phyloP scores from a whole-genome alignment of 495 filamentous ascomycete species.

The Hypoxylon crocopeplum region DNA sequence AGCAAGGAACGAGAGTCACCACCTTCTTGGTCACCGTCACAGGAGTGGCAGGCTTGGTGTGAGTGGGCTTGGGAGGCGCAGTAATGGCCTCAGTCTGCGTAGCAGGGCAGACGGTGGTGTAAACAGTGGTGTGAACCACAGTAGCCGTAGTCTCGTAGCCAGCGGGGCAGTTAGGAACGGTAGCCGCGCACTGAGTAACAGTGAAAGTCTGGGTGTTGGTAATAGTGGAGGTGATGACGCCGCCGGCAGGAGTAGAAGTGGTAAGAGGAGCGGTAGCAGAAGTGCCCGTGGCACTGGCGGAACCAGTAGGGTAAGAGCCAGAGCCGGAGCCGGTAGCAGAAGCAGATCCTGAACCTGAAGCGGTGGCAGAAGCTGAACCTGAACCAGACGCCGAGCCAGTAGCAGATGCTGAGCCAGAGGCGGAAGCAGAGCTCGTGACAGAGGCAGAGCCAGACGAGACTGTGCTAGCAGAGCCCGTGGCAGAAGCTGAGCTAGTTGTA shows the following conservation, averaged over 20 bases:
- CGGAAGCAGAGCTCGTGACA: neutral
- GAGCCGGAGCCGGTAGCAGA: constrained; percentile 3
- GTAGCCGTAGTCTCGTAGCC: constrained; percentile 42
- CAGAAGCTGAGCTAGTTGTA: neutral
- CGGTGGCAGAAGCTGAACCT: no score
- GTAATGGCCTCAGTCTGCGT: constrained; percentile 35
- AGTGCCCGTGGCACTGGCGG: neutral
- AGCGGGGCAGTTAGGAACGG: constrained; percentile 45
- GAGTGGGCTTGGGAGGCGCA: constrained; percentile 33
- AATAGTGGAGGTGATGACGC: constrained; percentile 35
- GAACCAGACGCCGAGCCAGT: neutral
- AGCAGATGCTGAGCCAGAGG: constrained; percentile 1
- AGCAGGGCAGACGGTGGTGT: constrained; percentile 44
- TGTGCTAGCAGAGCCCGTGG: constrained; percentile 1
- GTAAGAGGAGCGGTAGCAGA: constrained; percentile 3
- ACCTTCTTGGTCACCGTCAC: constrained; percentile 40
- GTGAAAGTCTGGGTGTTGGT: constrained; percentile 40
- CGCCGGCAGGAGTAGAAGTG: constrained; percentile 16
- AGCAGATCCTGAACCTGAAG: constrained; percentile 2
- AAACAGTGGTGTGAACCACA: constrained; percentile 35
- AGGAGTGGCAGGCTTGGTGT: constrained; percentile 27
- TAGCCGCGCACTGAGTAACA: constrained; percentile 41
- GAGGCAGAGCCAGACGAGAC: constrained; percentile 8
- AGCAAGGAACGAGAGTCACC: constrained; percentile 41
- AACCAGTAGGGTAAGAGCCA: constrained; percentile 5